Conservation (phyloP, 805 yeast species). For the Suhomyces xylopsoci region DNA sequence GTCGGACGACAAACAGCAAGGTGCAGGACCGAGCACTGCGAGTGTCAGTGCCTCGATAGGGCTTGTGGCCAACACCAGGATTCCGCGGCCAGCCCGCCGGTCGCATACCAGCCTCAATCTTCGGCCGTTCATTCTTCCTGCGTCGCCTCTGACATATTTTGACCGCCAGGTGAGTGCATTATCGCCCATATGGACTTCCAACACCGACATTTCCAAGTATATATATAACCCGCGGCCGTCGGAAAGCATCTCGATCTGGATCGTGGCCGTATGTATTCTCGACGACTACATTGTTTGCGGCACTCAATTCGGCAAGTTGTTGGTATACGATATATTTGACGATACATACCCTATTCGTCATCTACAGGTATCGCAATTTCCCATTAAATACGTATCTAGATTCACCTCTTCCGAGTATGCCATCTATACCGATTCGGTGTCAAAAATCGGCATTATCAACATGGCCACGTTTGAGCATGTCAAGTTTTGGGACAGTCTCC, state of each 20-base stretch:
- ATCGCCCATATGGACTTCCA: slow-evolving; percentile 14
- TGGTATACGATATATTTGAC: slow-evolving; percentile 16
- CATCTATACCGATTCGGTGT: slow-evolving; percentile 27
- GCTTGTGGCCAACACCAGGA: neutral
- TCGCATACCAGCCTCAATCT: slow-evolving; percentile 3
- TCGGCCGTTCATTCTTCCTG: neutral
- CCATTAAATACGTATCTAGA: slow-evolving; percentile 17
- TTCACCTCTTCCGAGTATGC: slow-evolving; percentile 17
- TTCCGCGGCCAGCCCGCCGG: slow-evolving; percentile 3
- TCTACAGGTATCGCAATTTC: slow-evolving; percentile 21
- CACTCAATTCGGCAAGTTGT: slow-evolving; percentile 29
- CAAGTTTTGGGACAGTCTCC: slow-evolving; percentile 18
- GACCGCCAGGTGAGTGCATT: slow-evolving; percentile 11
- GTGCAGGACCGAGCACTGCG: neutral
- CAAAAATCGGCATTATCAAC: slow-evolving; percentile 28
- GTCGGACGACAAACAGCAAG: neutral
- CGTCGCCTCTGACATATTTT: neutral
- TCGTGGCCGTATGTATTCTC: slow-evolving; percentile 18
- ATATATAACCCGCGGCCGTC: slow-evolving; percentile 9
- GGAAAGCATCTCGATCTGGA: slow-evolving; percentile 19
- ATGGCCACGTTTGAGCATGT: slow-evolving; percentile 12
- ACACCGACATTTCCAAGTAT: slow-evolving; percentile 6
- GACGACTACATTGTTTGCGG: slow-evolving; percentile 22
- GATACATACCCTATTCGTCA: slow-evolving; percentile 13
- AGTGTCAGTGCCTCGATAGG: slow-evolving; percentile 3